A percentile compares a stretch with the other conserved stretches of the same genome.
phyloP scores from a whole-genome alignment of 1,284 basidiomycete species.

The Melanopsichium pennsylvanicum region DNA sequence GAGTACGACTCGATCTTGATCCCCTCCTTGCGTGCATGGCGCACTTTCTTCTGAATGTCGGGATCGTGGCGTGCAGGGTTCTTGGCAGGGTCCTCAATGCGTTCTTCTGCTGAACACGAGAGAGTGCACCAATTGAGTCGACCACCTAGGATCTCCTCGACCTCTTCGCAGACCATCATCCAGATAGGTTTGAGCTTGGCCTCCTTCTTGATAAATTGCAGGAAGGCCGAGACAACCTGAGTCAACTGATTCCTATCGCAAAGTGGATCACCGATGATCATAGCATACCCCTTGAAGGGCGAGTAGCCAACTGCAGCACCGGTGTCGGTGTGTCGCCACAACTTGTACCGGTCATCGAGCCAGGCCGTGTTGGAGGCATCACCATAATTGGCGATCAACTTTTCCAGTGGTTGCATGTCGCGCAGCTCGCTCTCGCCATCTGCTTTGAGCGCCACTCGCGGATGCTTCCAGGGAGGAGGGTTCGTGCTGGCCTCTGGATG shows the following conservation, averaged over 20 bases:
- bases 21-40: slow-evolving; percentile 70
- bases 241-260: slow-evolving; percentile 69
- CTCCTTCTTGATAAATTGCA: slow-evolving; percentile 66
- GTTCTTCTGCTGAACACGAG: slow-evolving; percentile 71
- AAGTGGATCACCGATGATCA: slow-evolving; percentile 70
- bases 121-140: slow-evolving; percentile 70
- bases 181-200: slow-evolving; percentile 70
- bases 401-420: slow-evolving; percentile 63
- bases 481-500: slow-evolving; percentile 61
- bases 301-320: slow-evolving; percentile 71
- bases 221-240: slow-evolving; percentile 68
- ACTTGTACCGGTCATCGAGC: slow-evolving; percentile 71
- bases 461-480: slow-evolving; percentile 54
- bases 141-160: slow-evolving; percentile 70
- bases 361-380: slow-evolving; percentile 72
- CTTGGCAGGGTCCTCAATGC: slow-evolving; percentile 69
- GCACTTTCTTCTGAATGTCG: slow-evolving; percentile 69
- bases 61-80: slow-evolving; percentile 68
- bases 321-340: slow-evolving; percentile 70
- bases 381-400: slow-evolving; percentile 71
- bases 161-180: slow-evolving; percentile 69
- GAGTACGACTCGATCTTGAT: slow-evolving; percentile 67
- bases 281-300: slow-evolving; percentile 66
- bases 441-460: slow-evolving; percentile 15
- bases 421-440: slow-evolving; percentile 37